Conservation (phyloP, 1,284 basidiomycete genomes). For the Xerocomus amazonicus region DNA sequence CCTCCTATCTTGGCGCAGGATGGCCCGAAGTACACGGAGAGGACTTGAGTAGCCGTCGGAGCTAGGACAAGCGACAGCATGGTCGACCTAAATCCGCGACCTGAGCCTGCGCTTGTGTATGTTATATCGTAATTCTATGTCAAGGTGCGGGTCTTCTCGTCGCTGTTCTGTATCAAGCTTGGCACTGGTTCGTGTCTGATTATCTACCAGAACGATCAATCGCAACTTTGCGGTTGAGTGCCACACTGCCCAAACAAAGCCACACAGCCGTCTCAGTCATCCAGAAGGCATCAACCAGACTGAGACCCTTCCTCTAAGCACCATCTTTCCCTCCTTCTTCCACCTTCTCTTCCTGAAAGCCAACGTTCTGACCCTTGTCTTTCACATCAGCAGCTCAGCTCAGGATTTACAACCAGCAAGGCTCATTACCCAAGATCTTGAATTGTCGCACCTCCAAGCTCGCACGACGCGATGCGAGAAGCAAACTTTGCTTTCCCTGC, state of each 20-base stretch:
- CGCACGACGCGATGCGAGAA: constrained; percentile 73
- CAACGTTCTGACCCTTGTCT: neutral
- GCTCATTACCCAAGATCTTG: constrained; percentile 14
- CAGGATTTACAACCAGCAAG: neutral
- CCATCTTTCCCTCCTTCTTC: constrained; percentile 8
- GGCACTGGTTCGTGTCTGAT: constrained; percentile 10
- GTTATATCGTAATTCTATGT: neutral
- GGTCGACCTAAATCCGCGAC: neutral
- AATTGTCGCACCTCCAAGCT: constrained; percentile 18
- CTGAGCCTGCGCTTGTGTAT: neutral
- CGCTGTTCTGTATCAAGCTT: neutral
- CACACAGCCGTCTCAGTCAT: constrained; percentile 32
- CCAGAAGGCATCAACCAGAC: constrained; percentile 29
- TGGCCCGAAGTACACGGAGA: no score
- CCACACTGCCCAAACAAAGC: constrained; percentile 31
- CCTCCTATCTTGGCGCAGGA: no score
- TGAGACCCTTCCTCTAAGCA: constrained; percentile 11
- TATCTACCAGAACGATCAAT: constrained; percentile 3
- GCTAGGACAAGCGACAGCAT: neutral
- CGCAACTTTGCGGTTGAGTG: constrained; percentile 9
- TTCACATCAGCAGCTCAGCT: neutral
- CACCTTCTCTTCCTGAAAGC: constrained; percentile 3
- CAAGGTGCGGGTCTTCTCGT: neutral
- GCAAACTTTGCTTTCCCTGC: constrained; percentile 95
- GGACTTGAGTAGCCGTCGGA: neutral